Conservation (phyloP, 2,329 filamentous ascomycete species). For the Fusarium annulatum region DNA sequence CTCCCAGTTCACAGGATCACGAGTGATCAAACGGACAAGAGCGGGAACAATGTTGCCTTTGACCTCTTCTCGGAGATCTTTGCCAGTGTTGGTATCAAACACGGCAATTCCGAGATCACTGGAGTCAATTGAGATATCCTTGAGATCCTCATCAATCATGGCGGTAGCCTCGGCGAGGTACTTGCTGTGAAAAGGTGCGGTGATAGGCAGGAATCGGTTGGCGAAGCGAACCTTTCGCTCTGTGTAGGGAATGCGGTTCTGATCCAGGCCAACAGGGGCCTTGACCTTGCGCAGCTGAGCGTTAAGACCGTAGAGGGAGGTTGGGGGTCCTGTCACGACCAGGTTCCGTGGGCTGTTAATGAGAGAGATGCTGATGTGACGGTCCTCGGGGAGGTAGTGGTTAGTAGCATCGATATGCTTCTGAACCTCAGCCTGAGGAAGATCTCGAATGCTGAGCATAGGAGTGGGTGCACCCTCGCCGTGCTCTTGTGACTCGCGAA, state of each 20-base stretch:
- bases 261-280: conserved; percentile 95
- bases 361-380: conserved; percentile 94
- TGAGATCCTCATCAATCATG: conserved; percentile 87
- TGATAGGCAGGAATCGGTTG: conserved; percentile 97
- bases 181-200: conserved; percentile 97
- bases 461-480: conserved; percentile 96
- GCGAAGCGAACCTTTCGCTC: conserved; percentile 96
- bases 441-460: conserved; percentile 96
- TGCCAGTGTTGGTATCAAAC: conserved; percentile 88
- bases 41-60: conserved; percentile 85
- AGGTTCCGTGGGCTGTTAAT: conserved; percentile 98
- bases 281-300: conserved; percentile 95
- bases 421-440: conserved; percentile 88
- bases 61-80: conserved; percentile 79
- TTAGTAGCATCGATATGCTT: conserved; percentile 98
- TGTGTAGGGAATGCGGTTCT: conserved; percentile 92
- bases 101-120: conserved; percentile 84
- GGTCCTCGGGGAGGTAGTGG: conserved; percentile 90
- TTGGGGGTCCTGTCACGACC: conserved; percentile 94
- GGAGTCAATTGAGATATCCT: conserved; percentile 80
- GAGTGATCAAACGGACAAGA: conserved; percentile 91
- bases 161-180: conserved; percentile 86
- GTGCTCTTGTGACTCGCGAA: conserved; percentile 93
- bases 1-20: conserved; percentile 96
- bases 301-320: conserved; percentile 96